phyloP scores from a whole-genome alignment of 257 asterid species.

The Jasminum sambac region DNA sequence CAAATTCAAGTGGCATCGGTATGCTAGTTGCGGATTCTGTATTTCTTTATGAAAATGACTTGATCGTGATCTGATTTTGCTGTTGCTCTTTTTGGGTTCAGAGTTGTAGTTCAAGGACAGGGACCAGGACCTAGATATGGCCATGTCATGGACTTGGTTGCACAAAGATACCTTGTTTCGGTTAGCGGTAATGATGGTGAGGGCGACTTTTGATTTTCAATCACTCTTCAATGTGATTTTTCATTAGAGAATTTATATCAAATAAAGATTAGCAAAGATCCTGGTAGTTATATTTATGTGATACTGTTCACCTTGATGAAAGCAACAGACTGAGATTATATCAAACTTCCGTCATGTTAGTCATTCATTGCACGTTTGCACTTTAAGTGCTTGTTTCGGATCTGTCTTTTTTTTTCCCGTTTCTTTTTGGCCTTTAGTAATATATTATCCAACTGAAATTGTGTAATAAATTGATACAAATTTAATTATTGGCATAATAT shows the following conservation, averaged over 20 bases:
- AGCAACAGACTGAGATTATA: constrained; percentile 1
- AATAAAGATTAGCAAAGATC: not conserved
- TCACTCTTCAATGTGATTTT: not conserved
- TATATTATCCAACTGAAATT: no score
- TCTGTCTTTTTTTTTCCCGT: not conserved
- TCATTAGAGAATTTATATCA: constrained; percentile 9
- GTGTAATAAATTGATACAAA: no score
- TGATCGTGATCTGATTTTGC: constrained; percentile 27
- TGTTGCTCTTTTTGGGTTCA: constrained; percentile 32
- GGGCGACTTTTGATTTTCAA: constrained; percentile 25
- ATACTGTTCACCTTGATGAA: not conserved
- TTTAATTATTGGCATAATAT: no score
- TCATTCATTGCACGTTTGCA: no score
- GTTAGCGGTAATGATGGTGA: constrained; percentile 97
- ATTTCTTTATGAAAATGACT: not conserved
- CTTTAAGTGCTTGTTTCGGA: no score
- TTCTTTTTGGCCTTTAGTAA: not conserved
- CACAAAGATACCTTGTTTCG: constrained; percentile 87
- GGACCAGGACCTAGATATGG: constrained; percentile 99
- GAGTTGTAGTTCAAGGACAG: constrained; percentile 97
- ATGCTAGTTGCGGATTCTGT: constrained; percentile 29
- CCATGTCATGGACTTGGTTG: constrained; percentile 98
- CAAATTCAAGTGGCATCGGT: constrained; percentile 98
- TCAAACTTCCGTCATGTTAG: not conserved
- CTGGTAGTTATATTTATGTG: not conserved